Evolutionary conservation across 2,329 filamentous ascomycete genomes (phyloP), one percentile per base, ranked within the genome.

Genomic region (Sporothrix pallida): DNA sequence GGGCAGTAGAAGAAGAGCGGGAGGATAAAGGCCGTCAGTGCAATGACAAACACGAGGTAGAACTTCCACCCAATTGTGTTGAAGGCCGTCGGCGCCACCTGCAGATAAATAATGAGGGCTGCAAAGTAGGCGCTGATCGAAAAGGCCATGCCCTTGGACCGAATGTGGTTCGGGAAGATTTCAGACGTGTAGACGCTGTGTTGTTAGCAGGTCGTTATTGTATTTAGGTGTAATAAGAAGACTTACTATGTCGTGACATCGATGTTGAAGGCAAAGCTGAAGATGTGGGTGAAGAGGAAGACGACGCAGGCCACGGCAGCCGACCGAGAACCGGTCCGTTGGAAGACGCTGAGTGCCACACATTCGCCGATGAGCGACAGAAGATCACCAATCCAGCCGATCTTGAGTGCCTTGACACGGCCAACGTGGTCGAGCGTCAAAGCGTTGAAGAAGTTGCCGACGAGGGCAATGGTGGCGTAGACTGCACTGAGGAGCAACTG

Each of bases 111-210:
- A 54, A 75, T 62, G n/a, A 56, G 46, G 1, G 63, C 56, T 8
- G 54, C 72, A 62, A 75, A 75, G 26, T 70, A 67, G 2, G 62
- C 56, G 12, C 42, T 31, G 46, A 70, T 58, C 10, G 68, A 71
- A n/a, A 31, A 58, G 31, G 68, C 68, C 52, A 71, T 58, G 68
- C 68, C 68, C 68, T 71, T 71, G 68, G 52, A 23, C 17, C 68
- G 68, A n/a, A 86, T 83, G 2, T 84, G 81, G 77, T 85, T 89
- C 2, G 87, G 87, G 81, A 87, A 88, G 1, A 88, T 79, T 74
- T 89, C 87, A 58, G 87, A 81, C 3, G 88, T 81, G 78, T 86
- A 88, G 12, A 75, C 56, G 42, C 62, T 65, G 31, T 37, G 31
- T 37, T 37, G 31, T 37, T 37, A 37, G 23, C 23, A 26, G 23